Base-by-base conservation (phyloP, 2,329 filamentous ascomycete genomes). In the Botrytis hyacinthi region DNA sequence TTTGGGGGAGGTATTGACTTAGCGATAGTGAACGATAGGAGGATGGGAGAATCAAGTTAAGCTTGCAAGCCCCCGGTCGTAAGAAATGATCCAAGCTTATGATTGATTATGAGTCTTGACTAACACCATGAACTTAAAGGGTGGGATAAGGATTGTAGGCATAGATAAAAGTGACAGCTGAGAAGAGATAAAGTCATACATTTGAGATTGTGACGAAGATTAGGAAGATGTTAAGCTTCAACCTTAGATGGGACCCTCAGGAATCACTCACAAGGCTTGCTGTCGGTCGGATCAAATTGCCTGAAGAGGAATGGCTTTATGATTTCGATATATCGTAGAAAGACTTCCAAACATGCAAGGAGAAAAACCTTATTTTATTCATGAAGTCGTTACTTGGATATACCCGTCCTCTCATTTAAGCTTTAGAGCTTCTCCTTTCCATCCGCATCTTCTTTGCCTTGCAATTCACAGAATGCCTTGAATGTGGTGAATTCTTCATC, bases 401-500 rank as follows among this genome's bases (percentile, higher is more conserved):
- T 57, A 57, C 44, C 48, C 48, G 29, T 16, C 66, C 48, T 4
- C 18, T 63, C 40, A 12, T 48, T 37, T 8, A 37, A 46, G 54
- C 22, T 42, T 77, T 72, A 79, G 46, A 79, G 73, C 73, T 78
- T 78, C 74, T 77, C 77, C 63, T 75, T 77, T 10, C 73, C 76
- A 65, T 78, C 76, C 20, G 71, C 72, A 69, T 71, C 75, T 59
- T 80, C 79, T 63, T 79, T 81, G 26, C 83, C 84, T 20, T 90
- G 88, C 75, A 97, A 86, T 85, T 98, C 95, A 80, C 94, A 97
- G 82, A 97, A 98, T 0, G 95, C 96, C 85, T 95, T 96, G 86
- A 97, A 99, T 0, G 92, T 95, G 40, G 92, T 92, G 77, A 98
- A 92, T 72, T 92, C 89, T 73, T 94, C 91, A 40, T 89, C 89